Evolutionary conservation across 345 rosid genomes (phyloP).

Genomic region (Hevea brasiliensis): DNA sequence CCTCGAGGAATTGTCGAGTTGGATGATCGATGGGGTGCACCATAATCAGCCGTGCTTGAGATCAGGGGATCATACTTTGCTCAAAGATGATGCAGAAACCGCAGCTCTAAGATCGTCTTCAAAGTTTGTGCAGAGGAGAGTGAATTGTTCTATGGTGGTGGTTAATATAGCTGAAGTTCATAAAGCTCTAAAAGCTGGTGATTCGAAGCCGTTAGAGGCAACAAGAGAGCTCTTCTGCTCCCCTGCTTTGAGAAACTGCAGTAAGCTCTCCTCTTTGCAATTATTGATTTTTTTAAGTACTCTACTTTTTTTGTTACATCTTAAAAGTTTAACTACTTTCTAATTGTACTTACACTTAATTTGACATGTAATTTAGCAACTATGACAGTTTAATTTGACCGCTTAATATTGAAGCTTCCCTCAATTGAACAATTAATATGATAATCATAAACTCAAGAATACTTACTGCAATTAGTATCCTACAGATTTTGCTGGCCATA

Average conservation of each 20-base stretch:
- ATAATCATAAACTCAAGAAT: too few species aligned
- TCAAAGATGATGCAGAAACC: conserved; percentile 27
- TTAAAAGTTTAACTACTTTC: too few species aligned
- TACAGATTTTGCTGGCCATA: too few species aligned
- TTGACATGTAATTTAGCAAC: neutral
- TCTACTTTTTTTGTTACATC: neutral
- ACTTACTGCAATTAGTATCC: too few species aligned
- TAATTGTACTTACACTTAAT: neutral
- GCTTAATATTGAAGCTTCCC: too few species aligned
- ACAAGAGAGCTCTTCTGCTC: conserved; percentile 42
- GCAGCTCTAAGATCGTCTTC: conserved; percentile 28
- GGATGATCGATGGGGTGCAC: conserved; percentile 55
- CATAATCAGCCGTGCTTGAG: conserved; percentile 52
- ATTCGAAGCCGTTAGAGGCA: conserved; percentile 45
- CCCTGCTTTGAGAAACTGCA: conserved; percentile 45
- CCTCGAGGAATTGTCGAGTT: conserved; percentile 46
- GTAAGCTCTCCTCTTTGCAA: conserved; percentile 37
- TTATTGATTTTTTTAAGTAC: neutral
- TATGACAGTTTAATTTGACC: too few species aligned
- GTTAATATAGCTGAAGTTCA: conserved; percentile 47
- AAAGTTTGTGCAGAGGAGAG: conserved; percentile 45
- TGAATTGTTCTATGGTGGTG: conserved; percentile 54
- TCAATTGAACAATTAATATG: too few species aligned
- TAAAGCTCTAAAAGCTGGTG: conserved; percentile 41
- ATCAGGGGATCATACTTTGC: conserved; percentile 29